phyloP scores from a whole-genome alignment of 2,329 filamentous ascomycete genomes.

The Didymella keratinophila region DNA sequence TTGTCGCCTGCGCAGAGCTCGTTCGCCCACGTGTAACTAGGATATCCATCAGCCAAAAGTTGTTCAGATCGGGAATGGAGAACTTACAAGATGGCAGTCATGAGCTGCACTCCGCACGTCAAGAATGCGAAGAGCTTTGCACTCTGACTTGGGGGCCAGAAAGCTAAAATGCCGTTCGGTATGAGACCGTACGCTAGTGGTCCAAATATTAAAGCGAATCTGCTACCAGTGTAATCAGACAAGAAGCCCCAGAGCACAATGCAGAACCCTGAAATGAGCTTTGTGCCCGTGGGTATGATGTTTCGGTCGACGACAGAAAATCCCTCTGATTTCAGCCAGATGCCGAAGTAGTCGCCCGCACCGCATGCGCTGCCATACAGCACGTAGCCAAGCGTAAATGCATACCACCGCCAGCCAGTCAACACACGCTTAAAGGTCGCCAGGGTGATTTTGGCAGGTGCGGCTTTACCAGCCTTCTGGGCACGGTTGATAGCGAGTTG shows the following conservation, averaged over 20 bases:
- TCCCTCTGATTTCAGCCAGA: not conserved
- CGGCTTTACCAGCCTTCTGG: not conserved
- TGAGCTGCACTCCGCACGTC: constrained; percentile 8
- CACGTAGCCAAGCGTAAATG: not conserved
- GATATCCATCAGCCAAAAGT: not conserved
- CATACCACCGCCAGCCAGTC: not conserved
- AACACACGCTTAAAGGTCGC: not conserved
- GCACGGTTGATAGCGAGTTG: not conserved
- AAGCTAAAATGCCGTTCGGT: constrained; percentile 2
- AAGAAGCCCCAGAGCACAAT: not conserved
- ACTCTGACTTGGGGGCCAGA: constrained; percentile 6
- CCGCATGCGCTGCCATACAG: not conserved
- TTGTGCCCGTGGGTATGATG: not conserved
- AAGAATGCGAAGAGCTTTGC: constrained; percentile 10
- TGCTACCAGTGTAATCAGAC: not conserved
- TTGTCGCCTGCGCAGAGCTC: constrained; percentile 9
- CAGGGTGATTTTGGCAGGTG: not conserved
- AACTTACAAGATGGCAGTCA: constrained; percentile 12
- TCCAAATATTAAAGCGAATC: constrained; percentile 2
- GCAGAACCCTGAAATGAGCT: not conserved
- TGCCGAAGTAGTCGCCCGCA: not conserved
- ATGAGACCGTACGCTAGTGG: constrained; percentile 8
- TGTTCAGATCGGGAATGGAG: not conserved
- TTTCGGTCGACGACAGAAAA: not conserved
- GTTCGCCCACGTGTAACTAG: constrained; percentile 8